phyloP scores from a whole-genome alignment of 164 flowering plant genomes.

The Nelumbo lutea region DNA sequence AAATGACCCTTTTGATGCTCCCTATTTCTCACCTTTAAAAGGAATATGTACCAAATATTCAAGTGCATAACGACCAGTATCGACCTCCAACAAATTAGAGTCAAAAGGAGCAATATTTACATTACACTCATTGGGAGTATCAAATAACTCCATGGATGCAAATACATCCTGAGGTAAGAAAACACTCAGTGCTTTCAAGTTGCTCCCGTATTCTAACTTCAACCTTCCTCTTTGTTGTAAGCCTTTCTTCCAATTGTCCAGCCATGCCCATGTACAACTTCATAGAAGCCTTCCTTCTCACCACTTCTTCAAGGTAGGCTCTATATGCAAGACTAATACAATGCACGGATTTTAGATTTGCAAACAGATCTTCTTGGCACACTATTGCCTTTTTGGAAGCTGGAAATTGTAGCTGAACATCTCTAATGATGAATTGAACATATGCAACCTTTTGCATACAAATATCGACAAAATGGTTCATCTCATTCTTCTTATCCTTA shows the following conservation, averaged over 20 bases:
- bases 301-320: slow-evolving; percentile 93
- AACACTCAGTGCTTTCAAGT: slow-evolving; percentile 45
- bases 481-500: slow-evolving; percentile 76
- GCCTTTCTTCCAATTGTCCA: slow-evolving; percentile 94
- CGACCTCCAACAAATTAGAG: slow-evolving; percentile 69
- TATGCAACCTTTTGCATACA: slow-evolving; percentile 85
- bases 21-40: slow-evolving; percentile 50
- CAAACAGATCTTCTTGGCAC: slow-evolving; percentile 70
- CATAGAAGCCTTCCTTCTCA: slow-evolving; percentile 88
- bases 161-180: slow-evolving; percentile 81
- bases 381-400: slow-evolving; percentile 84
- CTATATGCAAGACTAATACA: slow-evolving; percentile 93
- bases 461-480: slow-evolving; percentile 77
- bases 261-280: slow-evolving; percentile 99
- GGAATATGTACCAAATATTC: slow-evolving; percentile 53
- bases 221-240: slow-evolving; percentile 76
- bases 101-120: slow-evolving; percentile 89
- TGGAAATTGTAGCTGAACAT: slow-evolving; percentile 74
- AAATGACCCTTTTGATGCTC: slow-evolving; percentile 45
- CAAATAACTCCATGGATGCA: slow-evolving; percentile 82
- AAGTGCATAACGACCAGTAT: slow-evolving; percentile 84
- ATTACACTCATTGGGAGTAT: slow-evolving; percentile 87
- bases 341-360: slow-evolving; percentile 61
- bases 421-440: slow-evolving; percentile 65
- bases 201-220: slow-evolving; percentile 89